Evolutionary conservation across 768 basidiomycete species (phyloP).

Genomic region (Leucogyrophana mollusca): DNA sequence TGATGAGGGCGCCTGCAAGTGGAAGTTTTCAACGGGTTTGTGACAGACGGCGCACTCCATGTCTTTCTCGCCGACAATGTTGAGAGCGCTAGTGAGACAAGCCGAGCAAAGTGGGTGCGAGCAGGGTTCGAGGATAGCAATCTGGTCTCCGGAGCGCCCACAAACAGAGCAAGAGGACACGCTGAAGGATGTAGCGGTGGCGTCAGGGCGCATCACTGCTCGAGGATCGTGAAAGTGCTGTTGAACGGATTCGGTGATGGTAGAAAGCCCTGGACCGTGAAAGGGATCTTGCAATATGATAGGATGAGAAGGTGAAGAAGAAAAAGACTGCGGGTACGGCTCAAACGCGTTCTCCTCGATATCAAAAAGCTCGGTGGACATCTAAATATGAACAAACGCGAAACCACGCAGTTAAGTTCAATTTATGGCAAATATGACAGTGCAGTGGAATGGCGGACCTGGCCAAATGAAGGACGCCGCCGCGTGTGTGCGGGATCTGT

Average conservation of each 20-base stretch:
- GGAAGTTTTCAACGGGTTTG: conserved; percentile 66
- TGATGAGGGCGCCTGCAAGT: conserved; percentile 34
- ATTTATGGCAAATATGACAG: conserved; percentile 8
- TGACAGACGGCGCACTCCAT: conserved; percentile 85
- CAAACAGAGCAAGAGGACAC: conserved; percentile 61
- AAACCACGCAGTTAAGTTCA: conserved; percentile 16
- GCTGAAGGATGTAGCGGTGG: conserved; percentile 9
- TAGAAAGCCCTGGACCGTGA: conserved; percentile 31
- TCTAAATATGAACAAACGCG: conserved; percentile 27
- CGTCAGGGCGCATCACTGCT: conserved; percentile 21
- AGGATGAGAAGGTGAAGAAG: conserved; percentile 28
- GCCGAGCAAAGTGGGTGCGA: conserved; percentile 73
- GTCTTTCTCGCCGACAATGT: conserved; percentile 88
- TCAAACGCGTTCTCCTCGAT: conserved; percentile 73
- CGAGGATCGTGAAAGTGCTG: conserved; percentile 18
- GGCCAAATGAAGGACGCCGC: conserved; percentile 38
- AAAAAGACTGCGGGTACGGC: conserved; percentile 40
- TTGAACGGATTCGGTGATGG: conserved; percentile 27
- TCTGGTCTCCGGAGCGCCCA: conserved; percentile 41
- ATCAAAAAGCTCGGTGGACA: conserved; percentile 61
- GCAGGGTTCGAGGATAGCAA: conserved; percentile 76
- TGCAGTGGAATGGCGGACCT: conserved; percentile 30
- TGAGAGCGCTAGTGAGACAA: conserved; percentile 82
- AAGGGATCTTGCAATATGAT: conserved; percentile 44
- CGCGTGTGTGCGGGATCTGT: conserved; percentile 66